Evolutionary conservation across 192 early-diverging fungal species (phyloP).

Genomic region (Spinellus fusiger): DNA sequence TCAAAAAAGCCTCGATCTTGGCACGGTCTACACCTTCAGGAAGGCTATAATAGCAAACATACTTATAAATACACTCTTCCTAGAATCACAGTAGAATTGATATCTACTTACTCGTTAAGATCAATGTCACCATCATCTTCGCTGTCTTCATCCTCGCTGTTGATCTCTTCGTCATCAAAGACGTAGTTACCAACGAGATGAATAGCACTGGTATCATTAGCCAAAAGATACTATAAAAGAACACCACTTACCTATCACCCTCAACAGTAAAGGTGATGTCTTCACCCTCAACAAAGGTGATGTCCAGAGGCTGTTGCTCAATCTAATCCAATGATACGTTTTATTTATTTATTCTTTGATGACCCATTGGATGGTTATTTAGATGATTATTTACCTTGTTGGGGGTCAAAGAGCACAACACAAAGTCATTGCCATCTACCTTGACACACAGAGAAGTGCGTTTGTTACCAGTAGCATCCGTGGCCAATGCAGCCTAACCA

Average conservation of each 20-base stretch:
- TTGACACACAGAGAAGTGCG: conserved; percentile 67
- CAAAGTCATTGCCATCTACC: conserved; percentile 66
- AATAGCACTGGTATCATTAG: conserved; percentile 31
- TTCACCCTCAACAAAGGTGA: conserved; percentile 68
- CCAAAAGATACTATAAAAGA: neutral
- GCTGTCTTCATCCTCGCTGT: conserved; percentile 9
- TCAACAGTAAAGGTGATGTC: conserved; percentile 71
- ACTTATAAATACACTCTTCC: neutral
- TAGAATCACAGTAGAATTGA: neutral
- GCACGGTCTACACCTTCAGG: conserved; percentile 16
- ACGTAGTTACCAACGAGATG: conserved; percentile 73
- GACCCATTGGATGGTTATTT: neutral
- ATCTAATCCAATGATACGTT: conserved; percentile 17
- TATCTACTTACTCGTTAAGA: conserved; percentile 24
- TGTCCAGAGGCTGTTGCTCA: conserved; percentile 72
- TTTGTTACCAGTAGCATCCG: conserved; percentile 34
- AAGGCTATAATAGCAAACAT: conserved; percentile 33
- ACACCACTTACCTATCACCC: conserved; percentile 46
- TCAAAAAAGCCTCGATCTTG: conserved; percentile 21
- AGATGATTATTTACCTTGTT: conserved; percentile 37
- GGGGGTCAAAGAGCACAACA: conserved; percentile 75
- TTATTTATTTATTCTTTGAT: no score
- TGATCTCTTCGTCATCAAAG: conserved; percentile 32
- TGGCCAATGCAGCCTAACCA: conserved; percentile 66
- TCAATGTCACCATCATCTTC: conserved; percentile 18